phyloP scores from a whole-genome alignment of 192 early-diverging fungal species.

The Umbelopsis sp. region DNA sequence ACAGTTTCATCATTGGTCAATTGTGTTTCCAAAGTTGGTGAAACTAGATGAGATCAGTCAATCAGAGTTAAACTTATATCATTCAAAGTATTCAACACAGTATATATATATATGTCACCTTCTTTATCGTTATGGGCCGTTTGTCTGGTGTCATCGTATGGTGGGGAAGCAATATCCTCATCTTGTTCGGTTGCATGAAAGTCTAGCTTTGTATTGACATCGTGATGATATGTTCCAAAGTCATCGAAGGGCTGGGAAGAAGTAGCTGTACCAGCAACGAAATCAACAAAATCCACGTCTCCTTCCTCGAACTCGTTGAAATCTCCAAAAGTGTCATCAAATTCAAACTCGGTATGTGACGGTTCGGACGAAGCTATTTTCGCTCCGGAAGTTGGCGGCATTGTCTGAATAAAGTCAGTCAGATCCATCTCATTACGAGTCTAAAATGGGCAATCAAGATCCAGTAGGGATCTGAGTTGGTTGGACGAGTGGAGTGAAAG shows the following conservation, averaged over 20 bases:
- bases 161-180: background rate
- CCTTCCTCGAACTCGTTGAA: background rate
- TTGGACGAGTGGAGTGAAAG: background rate
- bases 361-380: background rate
- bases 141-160: background rate
- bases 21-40: no score
- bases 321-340: background rate
- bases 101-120: no score
- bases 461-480: background rate
- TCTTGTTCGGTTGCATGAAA: background rate
- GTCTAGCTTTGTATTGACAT: background rate
- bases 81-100: background rate
- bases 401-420: background rate
- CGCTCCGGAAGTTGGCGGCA: background rate
- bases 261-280: background rate
- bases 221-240: background rate
- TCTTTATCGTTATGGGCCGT: background rate
- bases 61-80: no score
- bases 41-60: no score
- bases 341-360: background rate
- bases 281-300: conserved; percentile 14
- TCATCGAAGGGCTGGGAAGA: background rate
- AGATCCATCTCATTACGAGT: background rate
- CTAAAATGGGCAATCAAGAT: background rate
- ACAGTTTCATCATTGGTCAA: no score